Evolutionary conservation across 495 filamentous ascomycete species (phyloP), one percentile per base, ranked within the genome.

Genomic region (Amorphotheca resinae): DNA sequence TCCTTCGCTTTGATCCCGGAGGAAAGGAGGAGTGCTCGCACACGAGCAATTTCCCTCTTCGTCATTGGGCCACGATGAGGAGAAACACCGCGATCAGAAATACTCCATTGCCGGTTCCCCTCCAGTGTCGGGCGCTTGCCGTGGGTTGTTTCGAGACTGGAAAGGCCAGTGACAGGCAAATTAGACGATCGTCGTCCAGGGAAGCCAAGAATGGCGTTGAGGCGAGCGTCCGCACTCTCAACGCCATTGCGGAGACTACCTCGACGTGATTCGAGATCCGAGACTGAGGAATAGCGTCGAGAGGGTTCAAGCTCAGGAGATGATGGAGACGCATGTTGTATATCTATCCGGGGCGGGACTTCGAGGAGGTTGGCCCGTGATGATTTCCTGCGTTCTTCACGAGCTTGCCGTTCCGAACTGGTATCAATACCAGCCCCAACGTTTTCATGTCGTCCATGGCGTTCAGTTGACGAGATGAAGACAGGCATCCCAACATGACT

Each of bases 1-100:
- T 87, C 83, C 46, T 76, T 73, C 0, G 87, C 87, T 59, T 89
- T 89, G 57, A 93, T 77, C 33, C 87, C 87, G 0, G 84, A 81
- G 45, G 79, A 84, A 23, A 94, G 66, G 21, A 93, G 72, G 0
- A 93, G 67, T 1, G 86, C 73, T 41, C 74, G 68, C 2, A 82
- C 71, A 31, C 84, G 76, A 38, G 82, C 83, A 15, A 91, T 71
- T 51, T 94, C 87, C 9, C 72, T 70, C 46, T 74, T 76, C 6
- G 69, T 70, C 33, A 74, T 49, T 35, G 58, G 62, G 25, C 53
- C 55, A 33, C 44, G 59, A 22, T 57, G 61, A 16, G 50, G 58
- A 12, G 63, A 58, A 8, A 69, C 45, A 38, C 59, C 67, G 48
- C 69, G 69, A 53, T 82, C 73, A 30, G 81, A 74, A 47, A 89